Base-by-base conservation (phyloP, 805 yeast species). In the Ogataea ganodermae region DNA sequence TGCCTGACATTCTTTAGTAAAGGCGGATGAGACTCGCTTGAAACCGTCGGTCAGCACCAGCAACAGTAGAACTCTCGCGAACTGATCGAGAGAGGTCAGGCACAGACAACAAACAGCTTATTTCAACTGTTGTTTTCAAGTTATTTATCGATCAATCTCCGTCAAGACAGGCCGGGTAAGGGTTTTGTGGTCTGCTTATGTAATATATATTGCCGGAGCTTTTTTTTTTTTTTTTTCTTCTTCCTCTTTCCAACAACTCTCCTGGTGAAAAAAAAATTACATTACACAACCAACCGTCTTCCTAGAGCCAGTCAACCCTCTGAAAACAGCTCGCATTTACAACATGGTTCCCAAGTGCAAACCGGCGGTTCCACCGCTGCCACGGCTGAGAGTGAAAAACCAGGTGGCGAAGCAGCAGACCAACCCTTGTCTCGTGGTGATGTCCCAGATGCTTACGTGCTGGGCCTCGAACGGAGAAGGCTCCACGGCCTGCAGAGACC, bases 401-500 rank as follows among this genome's bases (percentile, higher is more conserved):
- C 82, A 89, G 13, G 72, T 79, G 3, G 70, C 77, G 24, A 74
- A 76, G 42, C 80, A 80, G 55, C 66, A 75, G 48, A 78, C 87
- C 39, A 83, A 84, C 57, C 82, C 88, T 48, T 90, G 97, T 67
- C 67, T 82, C 50, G 89, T 88, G 47, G 70, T 86, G 53, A 87
- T 91, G 91, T 83, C 94, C 1, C 84, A 88, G 40, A 75, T 91
- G 65, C 73, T 91, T 57, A 88, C 86, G 74, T 91, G 98, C 71
- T 91, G 98, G 98, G 95, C 97, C 2, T 87, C 97, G 20, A 87
- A 89, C 69, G 92, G 95, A 41, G 96, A 89, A 67, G 91, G 94
- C 50, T 72, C 84, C 18, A 70, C 75, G 9, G 75, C 71, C 39
- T 91, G 98, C 69, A 72, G 76, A 20, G 73, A 71, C 6, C 68